A percentile compares a stretch with the other conserved stretches of the same genome.
Conservation (phyloP, 2,329 filamentous ascomycete genomes). For the Chaetomiaceae sp. region DNA sequence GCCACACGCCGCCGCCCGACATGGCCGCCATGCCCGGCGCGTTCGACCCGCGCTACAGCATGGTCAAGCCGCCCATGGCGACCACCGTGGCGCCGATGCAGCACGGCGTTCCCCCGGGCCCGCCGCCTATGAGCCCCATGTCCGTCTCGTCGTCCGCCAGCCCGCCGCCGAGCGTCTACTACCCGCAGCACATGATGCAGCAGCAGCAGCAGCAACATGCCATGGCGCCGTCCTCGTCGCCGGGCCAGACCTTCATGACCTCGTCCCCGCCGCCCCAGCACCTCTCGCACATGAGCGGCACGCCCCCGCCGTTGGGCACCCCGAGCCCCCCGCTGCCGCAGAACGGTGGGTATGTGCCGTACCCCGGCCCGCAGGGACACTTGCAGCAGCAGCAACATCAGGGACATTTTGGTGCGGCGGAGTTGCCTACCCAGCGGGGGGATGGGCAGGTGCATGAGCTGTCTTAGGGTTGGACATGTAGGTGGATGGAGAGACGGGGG, state of each 20-base stretch:
- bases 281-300: neutral
- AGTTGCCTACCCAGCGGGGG: slow-evolving; percentile 14
- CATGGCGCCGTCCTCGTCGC: neutral
- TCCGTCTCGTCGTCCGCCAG: neutral
- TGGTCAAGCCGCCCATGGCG: slow-evolving; percentile 7
- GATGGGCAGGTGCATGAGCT: slow-evolving; percentile 18
- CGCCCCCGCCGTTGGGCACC: neutral
- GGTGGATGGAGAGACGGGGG: too few species aligned
- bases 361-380: slow-evolving; percentile 1
- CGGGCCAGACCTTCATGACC: too few species aligned
- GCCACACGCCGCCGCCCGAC: neutral
- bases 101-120: too few species aligned
- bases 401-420: neutral
- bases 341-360: neutral
- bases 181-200: neutral
- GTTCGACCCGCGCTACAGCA: slow-evolving; percentile 10
- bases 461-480: slow-evolving; percentile 1
- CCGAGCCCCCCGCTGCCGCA: neutral
- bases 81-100: slow-evolving; percentile 3
- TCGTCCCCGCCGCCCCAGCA: neutral
- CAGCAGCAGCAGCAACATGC: neutral
- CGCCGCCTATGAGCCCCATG: neutral
- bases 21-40: neutral
- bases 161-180: slow-evolving; percentile 6
- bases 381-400: neutral